Evolutionary conservation across 768 basidiomycete species (phyloP).

Genomic region (Russula sp.): DNA sequence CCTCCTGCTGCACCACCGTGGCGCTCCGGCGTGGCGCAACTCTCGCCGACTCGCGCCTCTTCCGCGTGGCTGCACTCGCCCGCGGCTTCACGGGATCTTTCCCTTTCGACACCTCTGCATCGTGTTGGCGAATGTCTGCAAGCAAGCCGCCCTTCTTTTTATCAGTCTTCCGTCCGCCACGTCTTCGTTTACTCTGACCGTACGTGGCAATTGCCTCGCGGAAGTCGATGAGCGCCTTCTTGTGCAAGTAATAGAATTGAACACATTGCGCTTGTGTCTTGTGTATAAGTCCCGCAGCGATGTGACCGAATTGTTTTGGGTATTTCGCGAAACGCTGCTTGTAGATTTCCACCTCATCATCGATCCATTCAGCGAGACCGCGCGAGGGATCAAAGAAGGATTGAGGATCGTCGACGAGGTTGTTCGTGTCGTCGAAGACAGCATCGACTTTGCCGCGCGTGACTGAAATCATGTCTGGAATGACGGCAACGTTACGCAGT

Average conservation of each 20-base stretch:
- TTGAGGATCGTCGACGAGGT: constrained; percentile 66
- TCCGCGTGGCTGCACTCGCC: constrained; percentile 12
- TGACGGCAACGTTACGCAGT: constrained; percentile 71
- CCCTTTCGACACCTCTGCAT: constrained; percentile 38
- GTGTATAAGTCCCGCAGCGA: constrained; percentile 71
- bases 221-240: constrained; percentile 84
- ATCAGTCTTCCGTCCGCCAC: constrained; percentile 45
- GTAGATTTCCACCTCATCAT: constrained; percentile 74
- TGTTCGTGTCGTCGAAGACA: constrained; percentile 80
- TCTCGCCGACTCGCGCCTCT: constrained; percentile 16
- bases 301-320: constrained; percentile 95
- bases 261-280: constrained; percentile 89
- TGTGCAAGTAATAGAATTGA: constrained; percentile 90
- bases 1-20: constrained; percentile 38
- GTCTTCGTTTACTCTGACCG: constrained; percentile 59
- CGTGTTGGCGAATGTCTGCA: constrained; percentile 74
- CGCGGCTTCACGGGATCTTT: constrained; percentile 21
- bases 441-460: constrained; percentile 53
- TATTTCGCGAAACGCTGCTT: constrained; percentile 73
- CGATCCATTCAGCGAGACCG: constrained; percentile 83
- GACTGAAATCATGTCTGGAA: constrained; percentile 88
- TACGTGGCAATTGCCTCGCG: constrained; percentile 64
- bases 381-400: constrained; percentile 71
- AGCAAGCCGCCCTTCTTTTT: constrained; percentile 81
- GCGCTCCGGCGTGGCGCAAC: constrained; percentile 13